Percentiles rank a stretch among this genome's conserved stretches.
Evolutionary conservation across 257 asterid species (phyloP).

Genomic region (Nicotiana otophora): DNA sequence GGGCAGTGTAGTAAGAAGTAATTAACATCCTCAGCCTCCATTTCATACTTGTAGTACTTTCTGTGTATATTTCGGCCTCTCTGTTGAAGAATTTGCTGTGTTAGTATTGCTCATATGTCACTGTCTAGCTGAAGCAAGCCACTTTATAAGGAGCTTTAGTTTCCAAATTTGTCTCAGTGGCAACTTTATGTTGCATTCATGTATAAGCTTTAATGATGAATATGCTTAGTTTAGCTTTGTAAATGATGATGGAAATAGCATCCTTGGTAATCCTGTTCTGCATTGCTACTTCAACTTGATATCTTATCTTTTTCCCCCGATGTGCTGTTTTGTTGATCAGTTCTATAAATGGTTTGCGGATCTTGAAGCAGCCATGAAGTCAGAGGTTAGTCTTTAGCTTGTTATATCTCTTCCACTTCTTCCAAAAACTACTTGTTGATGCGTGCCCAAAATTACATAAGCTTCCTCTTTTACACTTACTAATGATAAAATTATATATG

Average conservation of each 20-base stretch:
- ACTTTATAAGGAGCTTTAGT: constrained; percentile 8
- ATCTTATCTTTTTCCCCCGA: constrained; percentile 3
- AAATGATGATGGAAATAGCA: not conserved
- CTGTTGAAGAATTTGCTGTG: not conserved
- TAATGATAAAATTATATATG: not conserved
- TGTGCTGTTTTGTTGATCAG: constrained; percentile 37
- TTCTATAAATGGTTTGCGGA: constrained; percentile 94
- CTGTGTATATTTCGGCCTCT: not conserved
- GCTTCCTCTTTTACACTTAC: constrained; percentile 5
- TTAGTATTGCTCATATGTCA: not conserved
- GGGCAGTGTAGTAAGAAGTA: not conserved
- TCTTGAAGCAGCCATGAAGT: constrained; percentile 99
- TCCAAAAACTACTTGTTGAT: not conserved
- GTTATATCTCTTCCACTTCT: not conserved
- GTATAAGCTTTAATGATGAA: not conserved
- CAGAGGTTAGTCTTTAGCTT: constrained; percentile 62
- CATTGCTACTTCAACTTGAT: not conserved
- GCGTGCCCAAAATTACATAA: not conserved
- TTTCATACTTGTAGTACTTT: not conserved
- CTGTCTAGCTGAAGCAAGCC: constrained; percentile 5
- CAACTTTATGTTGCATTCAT: not conserved
- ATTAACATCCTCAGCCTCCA: not conserved
- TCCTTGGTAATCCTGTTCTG: not conserved
- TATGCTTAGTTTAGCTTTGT: not conserved
- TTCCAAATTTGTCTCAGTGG: not conserved